Base-by-base conservation (phyloP, 2,329 filamentous ascomycete species). In the Alternaria sp. region DNA sequence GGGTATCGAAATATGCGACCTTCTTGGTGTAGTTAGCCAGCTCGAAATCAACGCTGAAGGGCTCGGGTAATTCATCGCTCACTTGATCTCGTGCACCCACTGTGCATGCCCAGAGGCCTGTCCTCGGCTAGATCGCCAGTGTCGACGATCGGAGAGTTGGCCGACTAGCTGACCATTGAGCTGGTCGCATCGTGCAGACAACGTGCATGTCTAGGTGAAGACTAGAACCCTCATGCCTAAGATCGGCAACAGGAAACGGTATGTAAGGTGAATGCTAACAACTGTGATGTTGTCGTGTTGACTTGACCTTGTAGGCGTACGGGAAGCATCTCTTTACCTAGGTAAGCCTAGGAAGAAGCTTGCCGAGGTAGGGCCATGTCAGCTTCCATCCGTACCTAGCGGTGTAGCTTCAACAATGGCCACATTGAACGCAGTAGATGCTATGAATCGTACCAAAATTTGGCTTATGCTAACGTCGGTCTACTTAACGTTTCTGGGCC, bases 1-100 rank as follows among this genome's bases (percentile, higher is more conserved):
- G 65, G 68, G 38, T 20, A 14, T 20, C 6, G 16, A 26, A n/a
- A 42, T 32, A 26, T 61, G 43, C 30, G 53, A 68, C 65, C 65
- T 67, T 63, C 62, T 62, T 43, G 8, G 47, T 63, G 48, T 11
- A 59, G 59, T 57, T 57, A 63, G 61, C n/a, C 18, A 24, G 32
- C 28, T 30, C 20, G 30, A 24, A 32, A 36, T 28, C 4, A 34
- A 34, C 38, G 60, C 36, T 38, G 36, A 32, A 36, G 42, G 38
- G 38, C 30, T 36, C 51, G 54, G 44, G 39, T 26, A 38, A 30
- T 14, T 42, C 44, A 43, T 28, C 39, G 32, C 38, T 46, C 41
- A 51, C 30, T 44, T 46, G 53, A 46, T 44, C 52, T 60, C 22
- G 41, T 49, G 60, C 52, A 47, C 49, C 18, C 24, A 7, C n/a